phyloP scores from a whole-genome alignment of 805 yeast species.

The Saccharomycopsis sp. region DNA sequence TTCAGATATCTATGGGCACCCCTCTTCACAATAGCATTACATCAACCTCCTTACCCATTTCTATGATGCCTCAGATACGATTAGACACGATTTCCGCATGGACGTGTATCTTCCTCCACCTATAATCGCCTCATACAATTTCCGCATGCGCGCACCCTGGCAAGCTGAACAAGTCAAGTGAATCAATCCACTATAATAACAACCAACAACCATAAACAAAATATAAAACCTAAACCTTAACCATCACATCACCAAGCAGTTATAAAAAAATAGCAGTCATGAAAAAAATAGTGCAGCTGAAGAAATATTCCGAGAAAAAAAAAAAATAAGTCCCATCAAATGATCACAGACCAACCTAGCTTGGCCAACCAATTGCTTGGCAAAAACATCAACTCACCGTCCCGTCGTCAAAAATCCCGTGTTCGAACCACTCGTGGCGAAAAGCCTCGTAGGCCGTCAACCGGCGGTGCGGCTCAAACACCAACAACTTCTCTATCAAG shows the following conservation, averaged over 20 bases:
- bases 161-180: not conserved
- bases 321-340: slow-evolving; percentile 4
- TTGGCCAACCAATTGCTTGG: not conserved
- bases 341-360: not conserved
- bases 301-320: slow-evolving; percentile 2
- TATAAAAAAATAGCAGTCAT: slow-evolving; percentile 1
- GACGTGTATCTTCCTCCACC: too few relatives aligned
- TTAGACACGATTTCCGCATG: too few relatives aligned
- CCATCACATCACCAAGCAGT: not conserved
- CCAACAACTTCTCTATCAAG: slow-evolving; percentile 55
- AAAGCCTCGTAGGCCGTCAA: slow-evolving; percentile 72
- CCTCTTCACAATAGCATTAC: too few relatives aligned
- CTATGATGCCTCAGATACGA: too few relatives aligned
- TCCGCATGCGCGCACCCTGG: not conserved
- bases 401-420: slow-evolving; percentile 54
- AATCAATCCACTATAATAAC: not conserved
- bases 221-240: not conserved
- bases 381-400: too few relatives aligned
- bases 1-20: too few relatives aligned
- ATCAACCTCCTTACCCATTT: too few relatives aligned
- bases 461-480: slow-evolving; percentile 64
- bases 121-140: too few relatives aligned
- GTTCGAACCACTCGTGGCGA: slow-evolving; percentile 74
- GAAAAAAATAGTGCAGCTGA: not conserved
- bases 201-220: not conserved